phyloP scores from a whole-genome alignment of 148 eudicot genomes.

The Suaeda aralocaspica region DNA sequence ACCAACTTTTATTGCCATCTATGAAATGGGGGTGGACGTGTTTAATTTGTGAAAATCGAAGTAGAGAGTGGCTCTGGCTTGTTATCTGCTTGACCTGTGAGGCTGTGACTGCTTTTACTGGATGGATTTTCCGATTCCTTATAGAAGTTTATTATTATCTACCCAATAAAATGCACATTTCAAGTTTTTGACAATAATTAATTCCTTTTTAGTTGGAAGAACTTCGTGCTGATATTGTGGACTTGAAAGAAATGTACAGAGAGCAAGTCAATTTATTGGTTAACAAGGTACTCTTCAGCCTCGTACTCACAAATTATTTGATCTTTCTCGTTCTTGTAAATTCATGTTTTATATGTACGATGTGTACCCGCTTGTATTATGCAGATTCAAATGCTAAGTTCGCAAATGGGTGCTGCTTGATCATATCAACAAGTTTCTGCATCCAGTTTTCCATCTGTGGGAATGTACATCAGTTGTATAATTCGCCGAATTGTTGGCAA shows the following conservation, averaged over 20 bases:
- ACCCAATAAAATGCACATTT: neutral
- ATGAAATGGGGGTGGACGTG: neutral
- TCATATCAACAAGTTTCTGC: neutral
- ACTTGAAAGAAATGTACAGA: slow-evolving; percentile 97
- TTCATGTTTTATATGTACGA: neutral
- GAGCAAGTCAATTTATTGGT: slow-evolving; percentile 95
- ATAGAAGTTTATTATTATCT: neutral
- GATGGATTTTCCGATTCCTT: too few relatives aligned
- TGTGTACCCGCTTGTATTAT: neutral
- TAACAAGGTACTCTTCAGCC: slow-evolving; percentile 58
- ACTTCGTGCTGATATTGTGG: slow-evolving; percentile 93
- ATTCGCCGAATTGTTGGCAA: neutral
- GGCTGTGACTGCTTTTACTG: neutral
- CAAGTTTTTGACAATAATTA: neutral
- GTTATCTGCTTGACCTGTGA: neutral
- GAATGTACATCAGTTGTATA: neutral
- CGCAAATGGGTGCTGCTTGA: slow-evolving; percentile 39
- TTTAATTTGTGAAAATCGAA: neutral
- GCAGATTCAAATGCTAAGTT: slow-evolving; percentile 68
- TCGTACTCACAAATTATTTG: neutral
- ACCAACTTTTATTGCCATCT: neutral
- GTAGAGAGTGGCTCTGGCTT: neutral
- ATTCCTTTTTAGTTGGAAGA: slow-evolving; percentile 71
- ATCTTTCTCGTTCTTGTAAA: neutral
- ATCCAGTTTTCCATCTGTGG: neutral